Base-by-base conservation (phyloP, 345 rosid species). In the Brassica nigra region DNA sequence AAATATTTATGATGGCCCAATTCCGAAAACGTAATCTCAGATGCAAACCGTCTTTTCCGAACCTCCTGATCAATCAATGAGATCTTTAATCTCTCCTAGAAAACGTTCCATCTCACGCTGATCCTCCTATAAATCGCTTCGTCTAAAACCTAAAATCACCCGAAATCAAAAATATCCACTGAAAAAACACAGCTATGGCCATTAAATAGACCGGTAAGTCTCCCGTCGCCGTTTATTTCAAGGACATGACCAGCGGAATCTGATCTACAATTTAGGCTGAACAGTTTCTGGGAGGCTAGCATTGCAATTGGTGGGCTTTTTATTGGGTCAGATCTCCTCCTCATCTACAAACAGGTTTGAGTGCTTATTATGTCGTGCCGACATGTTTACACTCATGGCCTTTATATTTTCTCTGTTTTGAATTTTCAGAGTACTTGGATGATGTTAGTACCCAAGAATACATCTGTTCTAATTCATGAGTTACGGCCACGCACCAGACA, bases 401-500 rank as follows among this genome's bases (percentile, higher is more conserved):
- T 42, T 36, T 36, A 6, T 36, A 36, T 36, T 36, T 36, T 36
- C 39, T 36, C 39, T 36, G 39, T 36, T 36, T 36, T 36, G 7
- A 36, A 36, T 36, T 36, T 36, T 7, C 8, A 36, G 39, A 36
- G 39, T 36, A 36, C 39, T 5, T 36, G 39, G 39, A 36, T 36
- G 39, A 36, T 30, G 33, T 30, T 2, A 30, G 4, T 30, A 30
- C 33, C 4, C 2, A 30, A 30, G 33, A 30, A 30, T 18, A 18
- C 18, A 18, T 18, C 18, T 18, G 18, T 18, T 18, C 18, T 18
- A 18, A 18, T 18, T 18, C 18, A 18, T 18, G 18, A 18, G 18
- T 18, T 18, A 18, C 18, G 18, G 18, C 97, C 97, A 82, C 99
- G 98, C 82, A 81, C 88, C 91, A 90, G 97, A 64, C 92, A 93